A percentile compares a stretch with the other conserved stretches of the same genome.
Conservation (phyloP, 2,329 filamentous ascomycete genomes). For the Cordyceps tenuipes region DNA sequence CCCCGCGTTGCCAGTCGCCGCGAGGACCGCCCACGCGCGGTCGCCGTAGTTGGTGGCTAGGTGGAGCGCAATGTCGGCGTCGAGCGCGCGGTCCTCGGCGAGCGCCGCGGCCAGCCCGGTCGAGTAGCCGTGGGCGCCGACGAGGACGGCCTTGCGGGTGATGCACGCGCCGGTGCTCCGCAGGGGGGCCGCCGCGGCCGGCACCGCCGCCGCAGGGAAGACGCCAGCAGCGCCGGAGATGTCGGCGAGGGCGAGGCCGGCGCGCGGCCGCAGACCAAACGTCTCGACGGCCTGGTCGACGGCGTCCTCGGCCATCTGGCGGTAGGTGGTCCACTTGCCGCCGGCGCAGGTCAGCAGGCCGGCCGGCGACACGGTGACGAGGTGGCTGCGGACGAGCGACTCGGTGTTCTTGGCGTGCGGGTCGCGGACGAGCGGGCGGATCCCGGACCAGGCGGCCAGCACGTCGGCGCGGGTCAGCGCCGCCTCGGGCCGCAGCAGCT, state of each 20-base stretch:
- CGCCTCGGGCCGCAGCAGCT: constrained; percentile 68
- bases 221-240: constrained; percentile 65
- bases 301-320: constrained; percentile 80
- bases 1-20: constrained; percentile 43
- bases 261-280: constrained; percentile 50
- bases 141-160: constrained; percentile 63
- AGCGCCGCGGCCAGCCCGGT: constrained; percentile 26
- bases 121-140: constrained; percentile 66
- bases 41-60: constrained; percentile 35
- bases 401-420: constrained; percentile 75
- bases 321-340: constrained; percentile 84
- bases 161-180: constrained; percentile 67
- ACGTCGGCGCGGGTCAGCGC: constrained; percentile 67
- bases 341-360: constrained; percentile 74
- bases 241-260: constrained; percentile 44
- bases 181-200: constrained; percentile 25
- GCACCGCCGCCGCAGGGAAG: too few relatives aligned
- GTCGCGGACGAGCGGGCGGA: constrained; percentile 72
- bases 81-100: constrained; percentile 23
- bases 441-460: constrained; percentile 72
- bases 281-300: constrained; percentile 68
- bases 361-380: constrained; percentile 65
- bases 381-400: constrained; percentile 73
- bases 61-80: constrained; percentile 33
- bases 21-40: constrained; percentile 63